Evolutionary conservation across 2,329 filamentous ascomycete genomes (phyloP).

Genomic region (Aureobasidium subglaciale): DNA sequence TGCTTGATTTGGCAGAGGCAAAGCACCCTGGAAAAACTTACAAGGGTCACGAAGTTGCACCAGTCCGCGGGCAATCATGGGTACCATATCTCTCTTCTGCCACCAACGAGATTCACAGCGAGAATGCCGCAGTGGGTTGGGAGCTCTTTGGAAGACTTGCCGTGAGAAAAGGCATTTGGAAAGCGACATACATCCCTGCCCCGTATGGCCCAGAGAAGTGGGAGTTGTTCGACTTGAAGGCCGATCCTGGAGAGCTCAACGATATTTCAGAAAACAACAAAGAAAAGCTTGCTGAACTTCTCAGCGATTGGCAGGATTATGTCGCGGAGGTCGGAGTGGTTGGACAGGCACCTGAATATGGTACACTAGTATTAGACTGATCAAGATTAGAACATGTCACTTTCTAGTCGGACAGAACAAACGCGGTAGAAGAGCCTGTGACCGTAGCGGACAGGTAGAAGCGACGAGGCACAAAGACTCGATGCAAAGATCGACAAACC

Average conservation of each 20-base stretch:
- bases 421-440: no score
- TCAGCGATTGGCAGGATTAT: conserved; percentile 24
- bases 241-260: conserved; percentile 29
- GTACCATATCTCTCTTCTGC: conserved; percentile 20
- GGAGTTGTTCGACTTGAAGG: conserved; percentile 30
- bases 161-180: conserved; percentile 31
- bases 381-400: no score
- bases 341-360: conserved; percentile 21
- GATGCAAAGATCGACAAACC: no score
- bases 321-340: conserved; percentile 26
- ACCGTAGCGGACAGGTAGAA: no score
- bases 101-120: conserved; percentile 19
- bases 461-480: no score
- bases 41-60: conserved; percentile 27
- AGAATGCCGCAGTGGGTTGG: conserved; percentile 27
- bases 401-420: no score
- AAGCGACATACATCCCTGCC: conserved; percentile 27
- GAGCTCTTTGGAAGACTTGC: conserved; percentile 31
- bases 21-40: conserved; percentile 26
- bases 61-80: conserved; percentile 29
- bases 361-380: conserved; percentile 19
- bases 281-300: conserved; percentile 25
- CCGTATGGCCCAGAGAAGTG: conserved; percentile 27
- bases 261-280: conserved; percentile 25
- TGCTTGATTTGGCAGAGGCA: conserved; percentile 30